Conservation (phyloP, 2,329 filamentous ascomycete genomes). For the Hypomyces rosellus region DNA sequence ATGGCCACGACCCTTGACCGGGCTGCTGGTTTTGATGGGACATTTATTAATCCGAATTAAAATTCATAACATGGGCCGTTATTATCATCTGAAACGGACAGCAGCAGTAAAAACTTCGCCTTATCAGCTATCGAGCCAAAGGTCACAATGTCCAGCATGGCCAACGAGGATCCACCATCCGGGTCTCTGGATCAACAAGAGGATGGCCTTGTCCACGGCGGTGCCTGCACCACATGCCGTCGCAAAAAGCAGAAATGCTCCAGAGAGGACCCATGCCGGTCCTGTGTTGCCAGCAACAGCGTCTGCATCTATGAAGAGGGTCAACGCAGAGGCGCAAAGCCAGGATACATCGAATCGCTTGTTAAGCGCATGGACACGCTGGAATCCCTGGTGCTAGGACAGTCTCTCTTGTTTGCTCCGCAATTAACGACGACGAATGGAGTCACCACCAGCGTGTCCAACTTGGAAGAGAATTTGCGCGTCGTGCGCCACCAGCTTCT, state of each 20-base stretch:
- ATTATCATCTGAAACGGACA: neutral
- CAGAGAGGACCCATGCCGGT: conserved; percentile 9
- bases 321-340: conserved; percentile 10
- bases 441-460: neutral
- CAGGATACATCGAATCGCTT: conserved; percentile 11
- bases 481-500: conserved; percentile 9
- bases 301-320: conserved; percentile 12
- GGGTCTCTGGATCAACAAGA: conserved; percentile 1
- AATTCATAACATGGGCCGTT: too few relatives aligned
- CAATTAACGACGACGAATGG: neutral
- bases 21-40: too few relatives aligned
- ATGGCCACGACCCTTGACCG: too few relatives aligned
- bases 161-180: neutral
- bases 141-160: neutral
- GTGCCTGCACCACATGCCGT: conserved; percentile 11
- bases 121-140: too few relatives aligned
- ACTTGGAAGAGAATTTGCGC: conserved; percentile 5
- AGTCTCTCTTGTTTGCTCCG: conserved; percentile 9
- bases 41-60: too few relatives aligned
- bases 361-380: conserved; percentile 13
- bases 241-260: conserved; percentile 14
- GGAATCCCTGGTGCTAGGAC: conserved; percentile 11
- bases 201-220: conserved; percentile 1
- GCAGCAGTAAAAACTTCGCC: too few relatives aligned
- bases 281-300: conserved; percentile 7